Evolutionary conservation across 192 early-diverging fungal genomes (phyloP).

Genomic region (Phlyctochytrium bullatum): DNA sequence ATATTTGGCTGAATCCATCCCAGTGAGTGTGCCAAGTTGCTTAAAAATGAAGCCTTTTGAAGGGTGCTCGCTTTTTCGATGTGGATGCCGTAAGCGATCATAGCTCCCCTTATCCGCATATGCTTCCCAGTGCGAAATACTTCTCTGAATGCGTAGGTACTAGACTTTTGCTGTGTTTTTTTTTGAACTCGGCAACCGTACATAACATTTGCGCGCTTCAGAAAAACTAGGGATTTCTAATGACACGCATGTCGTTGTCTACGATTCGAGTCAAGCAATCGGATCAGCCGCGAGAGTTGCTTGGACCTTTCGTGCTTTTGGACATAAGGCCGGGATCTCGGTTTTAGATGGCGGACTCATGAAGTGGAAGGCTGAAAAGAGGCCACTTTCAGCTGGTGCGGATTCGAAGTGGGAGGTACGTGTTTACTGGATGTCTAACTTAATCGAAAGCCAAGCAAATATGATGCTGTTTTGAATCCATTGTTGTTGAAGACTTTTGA

Average conservation of each 20-base stretch:
- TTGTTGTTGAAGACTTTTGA: constrained; percentile 20
- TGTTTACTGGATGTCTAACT: not conserved
- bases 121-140: constrained; percentile 72
- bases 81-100: constrained; percentile 84
- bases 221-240: constrained; percentile 78
- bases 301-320: constrained; percentile 94
- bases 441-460: constrained; percentile 17
- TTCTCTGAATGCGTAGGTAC: constrained; percentile 73
- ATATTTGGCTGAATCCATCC: constrained; percentile 61
- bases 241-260: constrained; percentile 82
- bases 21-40: constrained; percentile 15
- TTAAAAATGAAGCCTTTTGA: not conserved
- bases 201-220: no score
- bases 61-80: constrained; percentile 83
- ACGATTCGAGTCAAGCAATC: constrained; percentile 75
- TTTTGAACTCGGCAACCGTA: constrained; percentile 34
- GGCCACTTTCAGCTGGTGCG: constrained; percentile 40
- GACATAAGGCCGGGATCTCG: constrained; percentile 75
- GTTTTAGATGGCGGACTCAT: constrained; percentile 89
- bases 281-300: constrained; percentile 83
- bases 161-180: constrained; percentile 6
- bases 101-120: constrained; percentile 74
- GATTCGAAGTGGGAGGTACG: constrained; percentile 18
- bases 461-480: constrained; percentile 12
- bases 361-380: constrained; percentile 65